These are phyloP conservation scores for Plectosphaerella sp. DNA, from an alignment of 2,329 filamentous ascomycete species.

Conservation along the genomic window DNA sequence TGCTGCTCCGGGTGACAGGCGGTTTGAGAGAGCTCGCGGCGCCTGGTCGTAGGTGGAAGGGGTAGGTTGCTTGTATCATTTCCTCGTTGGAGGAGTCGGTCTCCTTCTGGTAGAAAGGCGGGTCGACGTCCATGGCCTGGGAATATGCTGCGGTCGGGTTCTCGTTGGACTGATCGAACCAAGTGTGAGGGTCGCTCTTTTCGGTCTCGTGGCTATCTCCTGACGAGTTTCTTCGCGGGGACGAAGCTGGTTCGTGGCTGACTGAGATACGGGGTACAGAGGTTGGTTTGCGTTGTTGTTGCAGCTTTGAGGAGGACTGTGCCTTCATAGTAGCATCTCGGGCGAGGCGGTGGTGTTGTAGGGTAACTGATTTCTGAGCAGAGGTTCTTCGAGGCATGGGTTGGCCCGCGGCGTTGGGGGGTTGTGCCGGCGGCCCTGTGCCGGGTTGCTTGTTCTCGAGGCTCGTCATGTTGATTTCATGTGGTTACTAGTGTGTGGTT, in stretches of 20 bases:
- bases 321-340: constrained; percentile 30
- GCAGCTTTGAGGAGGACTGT: background rate
- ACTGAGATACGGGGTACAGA: background rate
- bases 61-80: constrained; percentile 13
- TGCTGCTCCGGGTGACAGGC: constrained; percentile 45
- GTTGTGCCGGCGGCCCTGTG: background rate
- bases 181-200: constrained; percentile 45
- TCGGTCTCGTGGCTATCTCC: constrained; percentile 44
- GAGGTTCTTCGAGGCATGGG: constrained; percentile 38
- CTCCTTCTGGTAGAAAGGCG: constrained; percentile 51
- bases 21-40: constrained; percentile 20
- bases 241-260: constrained; percentile 5
- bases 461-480: background rate
- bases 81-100: constrained; percentile 49
- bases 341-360: constrained; percentile 40
- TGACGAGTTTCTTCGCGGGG: constrained; percentile 36
- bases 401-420: constrained; percentile 25
- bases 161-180: constrained; percentile 51
- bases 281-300: constrained; percentile 1
- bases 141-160: constrained; percentile 40
- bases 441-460: background rate
- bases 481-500: background rate
- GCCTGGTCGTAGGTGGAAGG: constrained; percentile 17
- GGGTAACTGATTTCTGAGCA: constrained; percentile 41
- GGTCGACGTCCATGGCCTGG: constrained; percentile 47